Evolutionary conservation across 495 filamentous ascomycete genomes (phyloP), one percentile per base, ranked within the genome.

Genomic region (Aspergillus taichungensis): DNA sequence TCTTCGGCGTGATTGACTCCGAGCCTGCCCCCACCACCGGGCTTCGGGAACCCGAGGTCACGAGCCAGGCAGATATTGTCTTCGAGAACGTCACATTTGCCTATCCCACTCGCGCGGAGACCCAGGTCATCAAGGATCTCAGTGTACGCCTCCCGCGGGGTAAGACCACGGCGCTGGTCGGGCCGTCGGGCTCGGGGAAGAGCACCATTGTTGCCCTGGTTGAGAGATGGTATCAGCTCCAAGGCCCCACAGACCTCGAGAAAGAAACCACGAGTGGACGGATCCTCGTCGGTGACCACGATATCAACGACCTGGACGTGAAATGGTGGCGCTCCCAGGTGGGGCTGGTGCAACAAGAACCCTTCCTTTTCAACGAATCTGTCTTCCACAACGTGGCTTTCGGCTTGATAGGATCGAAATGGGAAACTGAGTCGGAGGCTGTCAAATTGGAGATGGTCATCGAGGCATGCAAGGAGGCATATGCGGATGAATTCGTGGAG

Each of bases 301-400:
- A 76, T 7, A 68, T 82, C 37, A 63, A 69, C 11, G 63, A 74
- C 27, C 47, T 77, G 34, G 73, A 83, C 45, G 55, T 80, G 5
- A 77, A 76, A 43, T 83, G 80, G 80, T 80, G 74, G 74, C 66
- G 80, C 38, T 63, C 69, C 3, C 76, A 83, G 44, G 83, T 85
- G 47, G 77, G 79, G 2, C 68, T 85, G 7, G 81, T 85, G 1
- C 78, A 81, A 47, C 80, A 87, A 57, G 81, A 87, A 46, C 81
- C 82, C 11, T 77, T 83, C 45, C 67, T 88, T 1, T 88, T 88
- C 59, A 83, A 82, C 51, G 72, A 76, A 37, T 77, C 78, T 3
- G 80, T 88, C 32, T 80, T 73, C 51, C 63, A 76, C 27, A 88
- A 87, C 49, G 76, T 87, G 0, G 67, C 72, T 13, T 75, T 78